A percentile compares a stretch with the other conserved stretches of the same genome.
phyloP scores from a whole-genome alignment of 2,329 filamentous ascomycete species.

The Westerdykella ornata region DNA sequence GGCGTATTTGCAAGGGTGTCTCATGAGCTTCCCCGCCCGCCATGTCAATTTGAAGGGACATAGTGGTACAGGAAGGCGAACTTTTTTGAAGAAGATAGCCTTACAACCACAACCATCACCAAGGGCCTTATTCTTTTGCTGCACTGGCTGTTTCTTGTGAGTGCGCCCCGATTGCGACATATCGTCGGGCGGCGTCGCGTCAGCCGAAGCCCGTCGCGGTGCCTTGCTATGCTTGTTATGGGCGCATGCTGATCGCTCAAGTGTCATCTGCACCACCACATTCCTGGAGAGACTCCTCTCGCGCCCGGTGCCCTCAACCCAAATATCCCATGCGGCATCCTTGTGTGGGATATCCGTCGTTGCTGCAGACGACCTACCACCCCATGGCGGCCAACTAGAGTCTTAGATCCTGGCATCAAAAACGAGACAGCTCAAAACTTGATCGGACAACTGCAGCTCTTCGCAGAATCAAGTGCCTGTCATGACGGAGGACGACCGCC shows the following conservation, averaged over 20 bases:
- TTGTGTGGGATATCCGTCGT: background rate
- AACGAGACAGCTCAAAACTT: background rate
- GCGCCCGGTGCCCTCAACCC: background rate
- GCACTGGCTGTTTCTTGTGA: background rate
- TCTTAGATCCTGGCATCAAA: background rate
- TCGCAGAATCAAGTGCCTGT: background rate
- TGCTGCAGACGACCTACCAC: background rate
- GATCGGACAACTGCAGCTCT: background rate
- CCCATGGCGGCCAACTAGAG: background rate
- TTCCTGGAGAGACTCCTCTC: background rate
- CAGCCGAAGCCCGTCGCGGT: background rate
- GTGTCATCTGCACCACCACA: background rate
- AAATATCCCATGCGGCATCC: background rate
- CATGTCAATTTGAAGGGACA: background rate
- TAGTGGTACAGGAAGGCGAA: too few species aligned
- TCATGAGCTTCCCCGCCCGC: background rate
- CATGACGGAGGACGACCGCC: constrained; percentile 30
- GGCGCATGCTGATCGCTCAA: background rate
- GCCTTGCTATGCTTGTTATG: background rate
- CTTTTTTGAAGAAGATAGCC: too few species aligned
- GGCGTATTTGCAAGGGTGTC: background rate
- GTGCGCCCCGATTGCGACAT: background rate
- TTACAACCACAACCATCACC: too few species aligned
- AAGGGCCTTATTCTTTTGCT: background rate
- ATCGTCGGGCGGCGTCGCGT: background rate